Percentiles rank a stretch among this genome's conserved stretches.
phyloP scores from a whole-genome alignment of 495 filamentous ascomycete species.

The Aspergillus heteromorphus region DNA sequence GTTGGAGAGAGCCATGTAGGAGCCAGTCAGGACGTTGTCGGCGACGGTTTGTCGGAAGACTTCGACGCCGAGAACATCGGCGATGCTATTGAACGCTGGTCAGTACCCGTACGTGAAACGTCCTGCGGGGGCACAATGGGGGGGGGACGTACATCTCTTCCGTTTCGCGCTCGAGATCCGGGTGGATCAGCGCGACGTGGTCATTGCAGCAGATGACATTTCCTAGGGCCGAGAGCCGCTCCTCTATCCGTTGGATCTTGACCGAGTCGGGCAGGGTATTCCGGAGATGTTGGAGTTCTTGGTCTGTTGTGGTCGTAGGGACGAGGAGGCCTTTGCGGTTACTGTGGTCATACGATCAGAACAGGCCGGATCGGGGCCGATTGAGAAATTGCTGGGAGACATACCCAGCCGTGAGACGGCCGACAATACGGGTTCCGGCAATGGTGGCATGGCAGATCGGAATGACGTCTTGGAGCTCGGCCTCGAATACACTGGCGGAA shows the following conservation, averaged over 20 bases:
- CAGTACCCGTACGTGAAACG: neutral
- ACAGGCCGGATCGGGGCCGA: neutral
- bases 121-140: neutral
- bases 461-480: constrained; percentile 94
- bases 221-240: constrained; percentile 89
- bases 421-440: constrained; percentile 91
- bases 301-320: constrained; percentile 92
- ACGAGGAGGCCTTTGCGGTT: constrained; percentile 96
- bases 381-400: constrained; percentile 16
- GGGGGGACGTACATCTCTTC: constrained; percentile 63
- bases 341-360: constrained; percentile 31
- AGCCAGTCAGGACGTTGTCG: constrained; percentile 93
- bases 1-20: constrained; percentile 94
- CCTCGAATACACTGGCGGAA: constrained; percentile 70
- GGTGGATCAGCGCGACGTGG: constrained; percentile 92
- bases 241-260: constrained; percentile 93
- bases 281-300: constrained; percentile 93
- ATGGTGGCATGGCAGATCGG: constrained; percentile 98
- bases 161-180: constrained; percentile 94
- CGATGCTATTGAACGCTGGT: constrained; percentile 48
- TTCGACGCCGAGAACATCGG: constrained; percentile 94
- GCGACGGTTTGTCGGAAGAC: constrained; percentile 97
- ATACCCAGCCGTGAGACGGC: constrained; percentile 90
- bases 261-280: constrained; percentile 87
- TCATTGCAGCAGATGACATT: constrained; percentile 97